A percentile compares a stretch with the other conserved stretches of the same genome.
Evolutionary conservation across 768 basidiomycete genomes (phyloP).

Genomic region (Infundibulicybe gibba): DNA sequence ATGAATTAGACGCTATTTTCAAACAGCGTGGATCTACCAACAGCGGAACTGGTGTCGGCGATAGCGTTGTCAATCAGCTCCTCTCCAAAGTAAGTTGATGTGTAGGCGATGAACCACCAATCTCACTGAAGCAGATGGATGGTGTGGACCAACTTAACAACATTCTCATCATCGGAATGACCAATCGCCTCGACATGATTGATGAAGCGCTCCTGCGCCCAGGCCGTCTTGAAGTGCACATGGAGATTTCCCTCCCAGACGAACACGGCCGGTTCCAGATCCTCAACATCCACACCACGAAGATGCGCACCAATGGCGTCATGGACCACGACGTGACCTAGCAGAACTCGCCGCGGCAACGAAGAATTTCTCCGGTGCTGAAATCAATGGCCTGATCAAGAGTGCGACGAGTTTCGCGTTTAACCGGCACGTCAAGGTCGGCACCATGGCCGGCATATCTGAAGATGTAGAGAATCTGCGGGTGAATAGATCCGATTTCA

Average conservation of each 20-base stretch:
- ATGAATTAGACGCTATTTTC: slow-evolving; percentile 97
- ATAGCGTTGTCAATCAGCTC: slow-evolving; percentile 97
- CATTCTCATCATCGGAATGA: slow-evolving; percentile 99
- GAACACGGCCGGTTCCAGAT: slow-evolving; percentile 92
- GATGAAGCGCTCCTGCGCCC: slow-evolving; percentile 97
- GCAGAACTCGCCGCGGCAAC: slow-evolving; percentile 76
- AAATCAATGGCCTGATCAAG: slow-evolving; percentile 94
- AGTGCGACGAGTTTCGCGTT: slow-evolving; percentile 98
- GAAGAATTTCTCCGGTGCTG: slow-evolving; percentile 98
- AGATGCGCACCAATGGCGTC: slow-evolving; percentile 90
- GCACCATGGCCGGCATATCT: slow-evolving; percentile 94
- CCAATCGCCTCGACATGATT: slow-evolving; percentile 97
- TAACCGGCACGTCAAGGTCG: slow-evolving; percentile 95
- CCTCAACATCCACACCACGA: slow-evolving; percentile 89
- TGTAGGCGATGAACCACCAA: neutral
- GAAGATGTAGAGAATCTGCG: slow-evolving; percentile 93
- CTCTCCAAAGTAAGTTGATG: slow-evolving; percentile 74
- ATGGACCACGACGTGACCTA: slow-evolving; percentile 86
- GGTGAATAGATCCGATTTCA: slow-evolving; percentile 83
- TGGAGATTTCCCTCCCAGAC: slow-evolving; percentile 98
- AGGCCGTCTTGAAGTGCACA: slow-evolving; percentile 97
- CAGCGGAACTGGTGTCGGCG: slow-evolving; percentile 95
- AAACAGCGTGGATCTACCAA: slow-evolving; percentile 95
- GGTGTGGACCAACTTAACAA: slow-evolving; percentile 99
- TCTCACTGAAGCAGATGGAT: slow-evolving; percentile 72